Percentiles rank a stretch among this genome's conserved stretches.
phyloP scores from a whole-genome alignment of 2,329 filamentous ascomycete species.

The Cercospora sojina region DNA sequence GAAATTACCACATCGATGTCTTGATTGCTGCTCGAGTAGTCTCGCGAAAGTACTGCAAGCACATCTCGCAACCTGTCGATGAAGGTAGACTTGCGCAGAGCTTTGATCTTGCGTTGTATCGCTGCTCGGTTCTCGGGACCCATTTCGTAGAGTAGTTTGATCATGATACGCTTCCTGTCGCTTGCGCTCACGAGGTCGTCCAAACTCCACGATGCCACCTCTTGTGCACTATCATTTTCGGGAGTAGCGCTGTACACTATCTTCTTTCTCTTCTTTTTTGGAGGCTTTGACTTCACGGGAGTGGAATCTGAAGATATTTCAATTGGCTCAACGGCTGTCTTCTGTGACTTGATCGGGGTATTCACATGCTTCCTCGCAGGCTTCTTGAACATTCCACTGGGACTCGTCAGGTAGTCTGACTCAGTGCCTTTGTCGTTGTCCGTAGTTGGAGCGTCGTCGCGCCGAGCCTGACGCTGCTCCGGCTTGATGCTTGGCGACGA shows the following conservation, averaged over 20 bases:
- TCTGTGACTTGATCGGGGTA: conserved; percentile 9
- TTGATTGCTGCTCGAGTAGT: neutral
- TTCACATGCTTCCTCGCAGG: neutral
- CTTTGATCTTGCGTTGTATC: conserved; percentile 14
- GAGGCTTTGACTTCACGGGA: conserved; percentile 3
- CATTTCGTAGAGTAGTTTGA: conserved; percentile 43
- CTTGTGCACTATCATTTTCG: conserved; percentile 9
- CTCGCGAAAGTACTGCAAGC: conserved; percentile 3
- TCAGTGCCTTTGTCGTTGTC: conserved; percentile 5
- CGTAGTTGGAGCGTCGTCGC: neutral
- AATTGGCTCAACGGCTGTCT: conserved; percentile 6
- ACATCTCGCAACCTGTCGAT: neutral
- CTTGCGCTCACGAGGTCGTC: conserved; percentile 13
- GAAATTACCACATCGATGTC: conserved; percentile 9
- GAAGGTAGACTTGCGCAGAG: conserved; percentile 9
- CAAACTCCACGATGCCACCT: conserved; percentile 23
- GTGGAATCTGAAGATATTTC: conserved; percentile 26
- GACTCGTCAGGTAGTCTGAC: conserved; percentile 4
- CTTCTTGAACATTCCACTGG: neutral
- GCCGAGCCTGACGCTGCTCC: neutral
- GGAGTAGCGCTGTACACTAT: conserved; percentile 10
- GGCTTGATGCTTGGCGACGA: neutral
- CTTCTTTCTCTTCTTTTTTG: conserved; percentile 10
- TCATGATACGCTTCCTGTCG: conserved; percentile 47
- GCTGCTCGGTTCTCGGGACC: conserved; percentile 17